Conservation (phyloP, 257 asterid species). For the Plectranthus barbatus region DNA sequence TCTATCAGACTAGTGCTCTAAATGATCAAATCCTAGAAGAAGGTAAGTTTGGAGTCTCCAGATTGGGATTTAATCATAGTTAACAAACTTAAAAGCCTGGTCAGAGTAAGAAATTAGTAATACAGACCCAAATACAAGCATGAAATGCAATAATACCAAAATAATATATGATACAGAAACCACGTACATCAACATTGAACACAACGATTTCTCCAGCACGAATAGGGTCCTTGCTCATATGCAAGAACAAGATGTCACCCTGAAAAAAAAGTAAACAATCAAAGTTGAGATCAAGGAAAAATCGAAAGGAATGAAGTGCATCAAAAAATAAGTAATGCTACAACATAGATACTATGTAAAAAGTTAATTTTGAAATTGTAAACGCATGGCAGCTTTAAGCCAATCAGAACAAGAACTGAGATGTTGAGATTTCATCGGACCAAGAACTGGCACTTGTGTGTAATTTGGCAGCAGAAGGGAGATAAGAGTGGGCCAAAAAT, state of each 20-base stretch:
- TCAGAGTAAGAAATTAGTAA: neutral
- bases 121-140: slow-evolving; percentile 7
- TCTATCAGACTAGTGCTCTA: neutral
- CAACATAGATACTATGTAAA: neutral
- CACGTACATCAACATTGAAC: slow-evolving; percentile 85
- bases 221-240: slow-evolving; percentile 89
- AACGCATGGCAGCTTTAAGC: neutral
- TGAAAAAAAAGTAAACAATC: slow-evolving; percentile 38
- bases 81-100: neutral
- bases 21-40: neutral
- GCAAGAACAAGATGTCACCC: slow-evolving; percentile 99
- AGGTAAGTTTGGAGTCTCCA: neutral
- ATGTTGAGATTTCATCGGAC: neutral
- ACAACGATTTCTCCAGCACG: slow-evolving; percentile 99
- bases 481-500: neutral
- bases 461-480: neutral
- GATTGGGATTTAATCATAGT: neutral
- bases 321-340: neutral
- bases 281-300: neutral
- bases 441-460: neutral
- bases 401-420: neutral
- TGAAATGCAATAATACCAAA: neutral
- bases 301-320: neutral
- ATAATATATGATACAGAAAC: neutral
- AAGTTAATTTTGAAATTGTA: neutral